Conservation (phyloP, 2,329 filamentous ascomycete genomes). For the Colletotrichum endophyticum region DNA sequence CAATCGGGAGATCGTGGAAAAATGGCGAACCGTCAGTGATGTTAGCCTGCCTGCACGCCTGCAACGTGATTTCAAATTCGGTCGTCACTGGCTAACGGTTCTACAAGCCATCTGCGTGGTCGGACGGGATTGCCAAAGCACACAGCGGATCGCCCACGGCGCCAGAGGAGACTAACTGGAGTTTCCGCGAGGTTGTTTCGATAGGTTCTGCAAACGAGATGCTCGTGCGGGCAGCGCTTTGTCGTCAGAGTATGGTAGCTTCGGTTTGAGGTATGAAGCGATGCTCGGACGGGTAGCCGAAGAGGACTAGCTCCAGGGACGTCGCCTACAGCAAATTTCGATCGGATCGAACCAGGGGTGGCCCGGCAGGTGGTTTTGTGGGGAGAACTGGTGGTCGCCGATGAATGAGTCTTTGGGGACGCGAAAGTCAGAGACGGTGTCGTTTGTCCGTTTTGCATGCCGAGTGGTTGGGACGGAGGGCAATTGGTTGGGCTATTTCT, state of each 20-base stretch:
- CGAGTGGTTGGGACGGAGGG: background rate
- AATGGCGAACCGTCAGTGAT: too few species aligned
- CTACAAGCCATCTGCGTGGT: background rate
- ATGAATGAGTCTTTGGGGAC: background rate
- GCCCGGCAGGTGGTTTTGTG: background rate
- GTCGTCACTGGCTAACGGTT: background rate
- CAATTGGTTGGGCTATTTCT: background rate
- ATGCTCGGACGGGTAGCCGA: background rate
- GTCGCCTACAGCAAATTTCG: background rate
- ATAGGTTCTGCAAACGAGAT: background rate
- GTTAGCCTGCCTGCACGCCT: too few species aligned
- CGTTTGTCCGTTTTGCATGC: background rate
- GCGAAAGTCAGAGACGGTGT: background rate
- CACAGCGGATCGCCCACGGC: background rate
- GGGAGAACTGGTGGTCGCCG: background rate
- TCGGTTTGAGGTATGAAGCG: constrained; percentile 2
- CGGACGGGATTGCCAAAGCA: background rate
- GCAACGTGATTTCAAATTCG: background rate
- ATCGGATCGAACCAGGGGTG: constrained; percentile 3
- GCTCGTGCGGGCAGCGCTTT: constrained; percentile 6
- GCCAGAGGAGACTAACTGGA: background rate
- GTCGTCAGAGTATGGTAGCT: background rate
- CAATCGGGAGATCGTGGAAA: background rate
- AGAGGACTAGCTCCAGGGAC: background rate
- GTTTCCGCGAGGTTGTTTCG: background rate